Evolutionary conservation across 768 basidiomycete species (phyloP), one percentile per base, ranked within the genome.

Genomic region (Gymnopilus dilepis): DNA sequence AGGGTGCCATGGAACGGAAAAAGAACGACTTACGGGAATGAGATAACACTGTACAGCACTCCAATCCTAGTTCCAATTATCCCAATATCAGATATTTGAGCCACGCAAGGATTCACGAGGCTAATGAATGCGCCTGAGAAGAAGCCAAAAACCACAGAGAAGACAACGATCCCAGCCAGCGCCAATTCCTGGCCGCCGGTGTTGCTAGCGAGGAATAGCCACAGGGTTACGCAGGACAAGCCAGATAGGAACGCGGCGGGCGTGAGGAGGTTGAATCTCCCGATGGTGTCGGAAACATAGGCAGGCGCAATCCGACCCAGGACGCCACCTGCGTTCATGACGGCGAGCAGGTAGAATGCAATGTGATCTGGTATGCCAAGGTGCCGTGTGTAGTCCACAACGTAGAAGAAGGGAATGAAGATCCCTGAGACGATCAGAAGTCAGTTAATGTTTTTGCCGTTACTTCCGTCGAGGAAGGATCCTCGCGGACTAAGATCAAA

Each of bases 21-120:
- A n/a, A n/a, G n/a, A n/a, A n/a, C n/a, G n/a, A 88, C 89, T 80
- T 73, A 91, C 89, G 89, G 87, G 38, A 90, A 78, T 0, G 89
- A 86, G 21, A 89, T 84, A 13, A 89, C 73, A 19, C 78, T 86
- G 67, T 90, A 91, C 41, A 90, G 68, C 61, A 85, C 74, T 19
- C 90, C 90, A 42, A 91, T 84, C 47, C 87, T 79, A 22, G 80
- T 79, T 3, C 90, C 90, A 50, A 89, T 83, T 67, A 84, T 82
- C 7, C 76, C 67, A 21, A 82, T 74, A 38, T 88, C 80, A 33
- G 87, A 87, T 55, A 90, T 87, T 66, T 87, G 85, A 21, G 82
- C 86, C 22, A 91, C 81, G 66, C 88, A 90, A 0, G 89, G 88
- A 11, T 83, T 86, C 62, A 91, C 73, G 40, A 90, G 80, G 37